Conservation (phyloP, 1,284 basidiomycete species). For the Cystobasidium pallidum region DNA sequence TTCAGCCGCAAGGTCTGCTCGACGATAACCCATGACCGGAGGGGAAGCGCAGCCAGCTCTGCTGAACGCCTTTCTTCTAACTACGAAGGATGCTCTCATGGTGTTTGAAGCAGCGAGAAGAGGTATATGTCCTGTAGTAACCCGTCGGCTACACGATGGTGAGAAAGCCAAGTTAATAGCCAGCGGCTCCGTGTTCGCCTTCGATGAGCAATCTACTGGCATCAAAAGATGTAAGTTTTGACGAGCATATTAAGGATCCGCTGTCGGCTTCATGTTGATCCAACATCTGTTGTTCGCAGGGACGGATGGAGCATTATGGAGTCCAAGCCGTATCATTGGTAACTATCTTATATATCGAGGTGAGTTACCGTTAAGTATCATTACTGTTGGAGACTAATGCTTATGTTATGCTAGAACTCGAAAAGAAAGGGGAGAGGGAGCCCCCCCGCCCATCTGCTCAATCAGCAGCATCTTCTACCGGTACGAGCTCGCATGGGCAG, state of each 20-base stretch:
- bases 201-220: conserved; percentile 94
- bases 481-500: neutral
- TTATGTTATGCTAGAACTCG: conserved; percentile 24
- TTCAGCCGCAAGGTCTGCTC: neutral
- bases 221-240: conserved; percentile 74
- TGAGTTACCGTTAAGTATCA: neutral
- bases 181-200: conserved; percentile 93
- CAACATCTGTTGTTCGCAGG: too few species aligned
- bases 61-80: conserved; percentile 73
- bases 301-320: conserved; percentile 97
- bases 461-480: neutral
- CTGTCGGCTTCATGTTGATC: too few species aligned
- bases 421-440: conserved; percentile 35
- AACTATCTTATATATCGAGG: conserved; percentile 92
- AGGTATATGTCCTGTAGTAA: conserved; percentile 88
- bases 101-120: conserved; percentile 91
- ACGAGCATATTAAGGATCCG: neutral
- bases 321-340: conserved; percentile 81
- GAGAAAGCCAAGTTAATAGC: conserved; percentile 86
- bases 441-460: neutral
- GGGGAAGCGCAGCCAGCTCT: conserved; percentile 42
- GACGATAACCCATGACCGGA: conserved; percentile 20
- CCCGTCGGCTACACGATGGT: conserved; percentile 87
- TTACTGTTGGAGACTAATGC: neutral
- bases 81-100: conserved; percentile 90